Base-by-base conservation (phyloP, 805 yeast species). In the Cyberlindnera subsufficiens region DNA sequence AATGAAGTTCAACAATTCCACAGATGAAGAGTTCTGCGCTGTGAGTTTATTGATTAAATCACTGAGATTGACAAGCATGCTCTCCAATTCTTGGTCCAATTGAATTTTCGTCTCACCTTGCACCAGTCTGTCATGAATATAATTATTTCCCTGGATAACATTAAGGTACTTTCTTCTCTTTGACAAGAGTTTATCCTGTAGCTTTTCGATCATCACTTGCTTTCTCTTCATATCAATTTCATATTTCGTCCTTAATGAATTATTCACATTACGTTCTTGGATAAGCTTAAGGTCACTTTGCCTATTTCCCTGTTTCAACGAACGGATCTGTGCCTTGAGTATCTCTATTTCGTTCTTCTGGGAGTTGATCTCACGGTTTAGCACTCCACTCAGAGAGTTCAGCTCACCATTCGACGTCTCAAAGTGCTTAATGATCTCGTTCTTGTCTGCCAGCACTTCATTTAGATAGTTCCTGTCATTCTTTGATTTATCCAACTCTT, bases 141-240 rank as follows among this genome's bases (percentile, higher is more conserved):
- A 8, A 16, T 42, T 40, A 33, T 41, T 44, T 13, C 20, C 37
- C 34, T 35, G 37, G 8, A 43, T 43, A 6, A 36, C 35, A n/a
- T 38, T 43, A 37, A 19, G 37, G 35, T 42, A 38, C 44, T 48
- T 37, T 41, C 34, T 25, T 31, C 39, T 45, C 40, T 30, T 47
- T 39, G 15, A 37, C 39, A 32, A 39, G 29, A 37, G 43, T 33
- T 17, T 42, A 18, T 56, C 53, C 30, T 51, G 58, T 13, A 57
- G 46, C 19, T 47, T 40, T 30, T 47, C 42, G 22, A 57, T 49
- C 14, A 19, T 22, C 8, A 44, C 8, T 8, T 37, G 42, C 32
- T 54, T 52, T 35, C 39, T 44, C 36, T 50, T 54, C 9, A 53
- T 37, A n/a, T 56, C 60, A 32, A 48, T 35, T 3, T 53, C 60